Evolutionary conservation across 495 filamentous ascomycete species (phyloP).

Genomic region (Coniosporium apollinis): DNA sequence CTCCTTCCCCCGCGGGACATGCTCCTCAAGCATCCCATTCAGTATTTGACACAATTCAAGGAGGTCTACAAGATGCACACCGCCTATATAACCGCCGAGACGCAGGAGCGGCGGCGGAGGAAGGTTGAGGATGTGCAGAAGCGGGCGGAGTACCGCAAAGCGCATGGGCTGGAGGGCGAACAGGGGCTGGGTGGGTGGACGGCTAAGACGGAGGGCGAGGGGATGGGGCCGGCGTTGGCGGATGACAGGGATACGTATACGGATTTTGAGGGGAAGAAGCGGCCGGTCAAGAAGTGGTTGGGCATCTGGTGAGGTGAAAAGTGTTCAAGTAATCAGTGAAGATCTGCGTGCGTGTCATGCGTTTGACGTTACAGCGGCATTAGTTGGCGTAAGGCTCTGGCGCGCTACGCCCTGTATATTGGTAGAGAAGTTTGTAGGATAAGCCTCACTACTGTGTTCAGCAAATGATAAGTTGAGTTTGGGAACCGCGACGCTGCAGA

Average conservation of each 20-base stretch:
- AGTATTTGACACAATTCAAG: slow-evolving; percentile 35
- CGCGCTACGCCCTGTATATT: too few species aligned
- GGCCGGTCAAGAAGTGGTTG: slow-evolving; percentile 15
- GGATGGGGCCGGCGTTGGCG: slow-evolving; percentile 5
- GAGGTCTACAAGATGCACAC: slow-evolving; percentile 57
- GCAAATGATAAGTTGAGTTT: too few species aligned
- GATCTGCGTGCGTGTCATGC: too few species aligned
- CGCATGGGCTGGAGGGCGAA: slow-evolving; percentile 54
- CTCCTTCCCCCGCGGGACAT: slow-evolving; percentile 47
- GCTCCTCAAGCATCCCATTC: slow-evolving; percentile 45
- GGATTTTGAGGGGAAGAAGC: slow-evolving; percentile 19
- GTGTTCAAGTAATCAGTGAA: neutral
- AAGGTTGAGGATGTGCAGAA: slow-evolving; percentile 66
- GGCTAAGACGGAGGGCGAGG: slow-evolving; percentile 10
- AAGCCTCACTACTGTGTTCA: too few species aligned
- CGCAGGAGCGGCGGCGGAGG: slow-evolving; percentile 45
- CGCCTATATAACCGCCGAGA: slow-evolving; percentile 41
- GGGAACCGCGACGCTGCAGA: too few species aligned
- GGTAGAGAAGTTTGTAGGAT: too few species aligned
- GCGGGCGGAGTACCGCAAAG: slow-evolving; percentile 59
- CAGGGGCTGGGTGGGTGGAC: slow-evolving; percentile 30
- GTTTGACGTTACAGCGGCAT: too few species aligned
- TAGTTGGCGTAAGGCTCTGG: too few species aligned
- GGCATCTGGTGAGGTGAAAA: slow-evolving; percentile 11
- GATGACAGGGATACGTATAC: slow-evolving; percentile 7